Percentiles rank a stretch among this genome's conserved stretches.
phyloP scores from a whole-genome alignment of 106 monocot genomes.

The Dactylorhiza incarnata region DNA sequence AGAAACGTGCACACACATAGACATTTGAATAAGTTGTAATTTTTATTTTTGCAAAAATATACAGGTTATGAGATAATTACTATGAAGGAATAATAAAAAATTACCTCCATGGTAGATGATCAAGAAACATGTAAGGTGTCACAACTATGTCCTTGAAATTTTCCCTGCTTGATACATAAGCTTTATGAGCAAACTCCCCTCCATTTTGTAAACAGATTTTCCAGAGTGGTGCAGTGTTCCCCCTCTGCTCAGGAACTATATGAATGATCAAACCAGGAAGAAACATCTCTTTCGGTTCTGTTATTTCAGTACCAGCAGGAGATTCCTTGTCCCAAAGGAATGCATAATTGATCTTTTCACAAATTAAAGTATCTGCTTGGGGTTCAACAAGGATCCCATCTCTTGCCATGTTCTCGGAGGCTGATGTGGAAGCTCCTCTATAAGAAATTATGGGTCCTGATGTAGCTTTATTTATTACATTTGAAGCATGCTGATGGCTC shows the following conservation, averaged over 20 bases:
- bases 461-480: slow-evolving; percentile 1
- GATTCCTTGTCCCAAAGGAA: slow-evolving; percentile 5
- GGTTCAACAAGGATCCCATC: neutral
- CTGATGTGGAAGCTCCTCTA: neutral
- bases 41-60: neutral
- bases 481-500: slow-evolving; percentile 13
- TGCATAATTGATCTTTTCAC: neutral
- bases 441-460: slow-evolving; percentile 4
- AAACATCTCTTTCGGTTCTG: slow-evolving; percentile 47
- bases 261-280: slow-evolving; percentile 76
- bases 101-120: slow-evolving; percentile 99
- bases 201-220: slow-evolving; percentile 43
- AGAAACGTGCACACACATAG: neutral
- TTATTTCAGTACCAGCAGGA: slow-evolving; percentile 19
- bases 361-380: slow-evolving; percentile 4
- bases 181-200: slow-evolving; percentile 35
- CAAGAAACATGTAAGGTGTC: slow-evolving; percentile 91
- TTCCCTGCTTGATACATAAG: slow-evolving; percentile 66
- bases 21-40: neutral
- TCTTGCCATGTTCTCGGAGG: neutral
- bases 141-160: slow-evolving; percentile 70
- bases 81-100: neutral
- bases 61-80: neutral
- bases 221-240: slow-evolving; percentile 40
- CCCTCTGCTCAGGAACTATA: slow-evolving; percentile 52